phyloP scores from a whole-genome alignment of 176 grass and related monocot species.

The Aegilops umbellulata region DNA sequence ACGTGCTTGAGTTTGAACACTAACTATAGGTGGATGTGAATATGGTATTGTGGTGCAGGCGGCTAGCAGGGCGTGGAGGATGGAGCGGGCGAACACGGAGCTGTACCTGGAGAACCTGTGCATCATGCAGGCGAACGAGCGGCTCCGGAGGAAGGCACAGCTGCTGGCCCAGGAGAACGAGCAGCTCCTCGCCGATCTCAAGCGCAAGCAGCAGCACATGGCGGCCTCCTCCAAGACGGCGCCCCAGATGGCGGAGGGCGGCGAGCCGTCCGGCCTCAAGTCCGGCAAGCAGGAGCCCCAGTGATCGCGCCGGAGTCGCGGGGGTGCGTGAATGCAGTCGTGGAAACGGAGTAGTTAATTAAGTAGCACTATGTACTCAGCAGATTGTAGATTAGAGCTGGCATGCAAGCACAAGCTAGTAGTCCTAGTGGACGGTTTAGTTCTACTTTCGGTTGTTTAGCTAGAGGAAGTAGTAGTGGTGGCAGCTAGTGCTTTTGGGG shows the following conservation, averaged over 20 bases:
- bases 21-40: background rate
- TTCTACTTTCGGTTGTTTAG: background rate
- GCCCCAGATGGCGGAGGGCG: background rate
- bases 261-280: background rate
- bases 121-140: constrained; percentile 78
- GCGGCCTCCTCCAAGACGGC: background rate
- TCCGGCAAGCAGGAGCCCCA: constrained; percentile 10
- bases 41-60: background rate
- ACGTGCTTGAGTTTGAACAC: too few species aligned
- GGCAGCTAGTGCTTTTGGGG: background rate
- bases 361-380: too few species aligned
- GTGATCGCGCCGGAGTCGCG: background rate
- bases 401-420: background rate
- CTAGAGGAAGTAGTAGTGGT: background rate
- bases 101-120: constrained; percentile 60
- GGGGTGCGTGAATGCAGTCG: background rate
- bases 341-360: background rate
- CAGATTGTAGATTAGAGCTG: background rate
- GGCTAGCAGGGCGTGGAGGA: background rate
- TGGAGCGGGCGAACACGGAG: constrained; percentile 46
- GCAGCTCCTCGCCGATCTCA: constrained; percentile 51
- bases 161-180: constrained; percentile 69
- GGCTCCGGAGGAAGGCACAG: constrained; percentile 46
- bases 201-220: constrained; percentile 13
- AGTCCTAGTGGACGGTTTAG: background rate